phyloP scores from a whole-genome alignment of 768 basidiomycete genomes.

The Lactifluus rugatus region DNA sequence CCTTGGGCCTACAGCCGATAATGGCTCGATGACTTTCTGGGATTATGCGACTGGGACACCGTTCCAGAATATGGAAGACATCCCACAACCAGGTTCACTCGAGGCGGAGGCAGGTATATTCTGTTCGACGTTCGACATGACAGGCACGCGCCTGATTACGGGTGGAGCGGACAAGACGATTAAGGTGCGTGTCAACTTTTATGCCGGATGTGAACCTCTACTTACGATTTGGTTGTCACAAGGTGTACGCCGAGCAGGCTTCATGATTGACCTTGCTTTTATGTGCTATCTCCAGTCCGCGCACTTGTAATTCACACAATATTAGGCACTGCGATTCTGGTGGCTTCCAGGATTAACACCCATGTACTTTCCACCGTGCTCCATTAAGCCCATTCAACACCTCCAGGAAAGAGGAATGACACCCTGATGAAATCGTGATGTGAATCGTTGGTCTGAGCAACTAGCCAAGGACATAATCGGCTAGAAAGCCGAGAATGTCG shows the following conservation, averaged over 20 bases:
- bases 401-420: not conserved
- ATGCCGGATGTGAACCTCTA: not conserved
- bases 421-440: not conserved
- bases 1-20: constrained; percentile 54
- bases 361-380: not conserved
- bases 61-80: constrained; percentile 89
- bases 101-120: constrained; percentile 97
- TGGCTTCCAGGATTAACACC: not conserved
- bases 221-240: not conserved
- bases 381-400: not conserved
- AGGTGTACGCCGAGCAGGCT: constrained; percentile 68
- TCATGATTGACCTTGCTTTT: constrained; percentile 28
- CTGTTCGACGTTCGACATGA: constrained; percentile 94
- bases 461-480: not conserved
- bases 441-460: not conserved
- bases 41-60: constrained; percentile 91
- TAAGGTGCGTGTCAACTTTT: constrained; percentile 48
- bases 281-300: not conserved
- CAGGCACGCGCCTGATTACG: constrained; percentile 88
- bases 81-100: constrained; percentile 94
- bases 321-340: too few relatives aligned
- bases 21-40: constrained; percentile 87
- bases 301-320: not conserved
- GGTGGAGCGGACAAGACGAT: constrained; percentile 99
- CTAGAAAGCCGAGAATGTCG: too few relatives aligned